These are phyloP conservation scores for Magnaporthales sp. DNA, from an alignment of 2,329 filamentous ascomycete species.

Conservation along the genomic window DNA sequence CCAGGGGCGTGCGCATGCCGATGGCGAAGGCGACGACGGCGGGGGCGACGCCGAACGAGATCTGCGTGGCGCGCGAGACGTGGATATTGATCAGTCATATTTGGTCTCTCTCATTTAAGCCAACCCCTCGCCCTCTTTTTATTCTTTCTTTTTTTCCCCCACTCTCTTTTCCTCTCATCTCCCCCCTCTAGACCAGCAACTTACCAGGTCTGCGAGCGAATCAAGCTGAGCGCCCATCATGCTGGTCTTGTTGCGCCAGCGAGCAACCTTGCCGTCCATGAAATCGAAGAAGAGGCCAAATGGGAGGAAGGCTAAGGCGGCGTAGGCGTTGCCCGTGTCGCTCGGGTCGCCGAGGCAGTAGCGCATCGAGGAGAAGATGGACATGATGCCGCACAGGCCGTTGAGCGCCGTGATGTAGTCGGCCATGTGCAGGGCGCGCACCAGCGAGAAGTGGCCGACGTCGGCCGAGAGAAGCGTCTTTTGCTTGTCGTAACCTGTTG, in stretches of 20 bases:
- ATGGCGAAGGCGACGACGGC: constrained; percentile 82
- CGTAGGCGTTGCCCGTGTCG: constrained; percentile 63
- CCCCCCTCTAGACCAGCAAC: constrained; percentile 16
- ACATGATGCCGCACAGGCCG: constrained; percentile 85
- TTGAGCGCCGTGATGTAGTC: constrained; percentile 80
- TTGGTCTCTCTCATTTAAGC: not conserved
- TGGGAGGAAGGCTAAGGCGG: constrained; percentile 79
- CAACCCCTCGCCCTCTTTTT: too few species aligned
- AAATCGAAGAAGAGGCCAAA: constrained; percentile 96
- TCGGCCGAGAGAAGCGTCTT: constrained; percentile 62
- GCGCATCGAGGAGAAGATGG: constrained; percentile 87
- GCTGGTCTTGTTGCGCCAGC: constrained; percentile 94
- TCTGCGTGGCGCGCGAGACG: constrained; percentile 37
- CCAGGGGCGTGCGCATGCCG: constrained; percentile 73
- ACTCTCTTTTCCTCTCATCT: too few species aligned
- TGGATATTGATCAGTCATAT: not conserved
- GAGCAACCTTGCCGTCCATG: constrained; percentile 91
- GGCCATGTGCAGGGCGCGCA: constrained; percentile 66
- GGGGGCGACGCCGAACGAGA: constrained; percentile 90
- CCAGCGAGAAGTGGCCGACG: constrained; percentile 63
- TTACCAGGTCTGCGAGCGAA: constrained; percentile 87
- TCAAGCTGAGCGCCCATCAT: constrained; percentile 98
- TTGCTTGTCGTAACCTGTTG: constrained; percentile 55
- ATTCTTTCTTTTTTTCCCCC: not conserved
- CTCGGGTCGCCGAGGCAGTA: constrained; percentile 73